phyloP scores from a whole-genome alignment of 164 flowering plant species.

The Vitis labrusca region DNA sequence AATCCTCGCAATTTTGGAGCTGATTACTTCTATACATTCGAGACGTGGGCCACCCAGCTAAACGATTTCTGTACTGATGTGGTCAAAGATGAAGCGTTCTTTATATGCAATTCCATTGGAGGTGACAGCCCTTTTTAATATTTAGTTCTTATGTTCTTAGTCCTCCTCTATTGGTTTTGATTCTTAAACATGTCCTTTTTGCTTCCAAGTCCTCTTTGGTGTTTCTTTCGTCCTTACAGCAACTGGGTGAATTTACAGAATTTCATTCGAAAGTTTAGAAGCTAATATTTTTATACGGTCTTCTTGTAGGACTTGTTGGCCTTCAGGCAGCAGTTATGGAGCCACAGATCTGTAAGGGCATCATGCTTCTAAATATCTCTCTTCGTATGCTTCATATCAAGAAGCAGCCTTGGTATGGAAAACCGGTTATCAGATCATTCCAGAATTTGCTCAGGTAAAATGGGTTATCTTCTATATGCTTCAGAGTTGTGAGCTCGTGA shows the following conservation, averaged over 20 bases:
- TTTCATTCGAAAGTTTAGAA: neutral
- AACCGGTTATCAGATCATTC: constrained; percentile 79
- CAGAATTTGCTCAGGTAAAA: constrained; percentile 77
- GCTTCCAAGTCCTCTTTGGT: no score
- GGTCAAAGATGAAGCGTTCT: constrained; percentile 79
- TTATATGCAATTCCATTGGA: constrained; percentile 96
- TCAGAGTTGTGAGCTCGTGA: neutral
- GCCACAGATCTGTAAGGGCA: constrained; percentile 76
- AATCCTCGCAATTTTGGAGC: constrained; percentile 73
- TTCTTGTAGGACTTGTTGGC: constrained; percentile 76
- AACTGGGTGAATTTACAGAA: no score
- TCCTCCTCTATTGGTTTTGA: no score
- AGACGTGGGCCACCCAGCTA: constrained; percentile 87
- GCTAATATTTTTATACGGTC: neutral
- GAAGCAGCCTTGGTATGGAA: constrained; percentile 90
- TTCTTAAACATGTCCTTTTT: no score
- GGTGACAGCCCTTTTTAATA: constrained; percentile 41
- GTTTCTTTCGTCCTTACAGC: no score
- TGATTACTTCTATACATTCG: constrained; percentile 75
- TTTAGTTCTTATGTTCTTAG: neutral
- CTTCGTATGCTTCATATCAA: constrained; percentile 91
- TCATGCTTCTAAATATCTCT: constrained; percentile 80
- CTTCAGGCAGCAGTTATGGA: constrained; percentile 88
- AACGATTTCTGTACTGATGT: constrained; percentile 81
- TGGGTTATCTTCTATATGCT: neutral